Percentiles rank a stretch among this genome's conserved stretches.
Evolutionary conservation across 73 alveolate genomes (phyloP).

Genomic region (Stentor coeruleus): DNA sequence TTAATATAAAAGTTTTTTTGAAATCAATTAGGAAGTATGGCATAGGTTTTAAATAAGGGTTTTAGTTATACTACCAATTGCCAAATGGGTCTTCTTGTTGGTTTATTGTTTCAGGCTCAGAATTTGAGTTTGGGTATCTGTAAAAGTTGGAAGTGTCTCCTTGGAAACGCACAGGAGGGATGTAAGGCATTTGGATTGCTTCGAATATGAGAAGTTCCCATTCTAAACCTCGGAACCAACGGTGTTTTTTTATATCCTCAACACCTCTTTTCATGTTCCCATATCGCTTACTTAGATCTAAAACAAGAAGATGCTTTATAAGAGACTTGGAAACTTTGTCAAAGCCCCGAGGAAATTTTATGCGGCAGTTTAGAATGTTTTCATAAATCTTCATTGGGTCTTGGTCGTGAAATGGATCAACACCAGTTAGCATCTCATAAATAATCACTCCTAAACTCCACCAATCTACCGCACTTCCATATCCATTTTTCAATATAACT

Average conservation of each 20-base stretch:
- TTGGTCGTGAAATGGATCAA: constrained; percentile 73
- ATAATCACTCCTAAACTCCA: constrained; percentile 82
- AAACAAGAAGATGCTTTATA: constrained; percentile 54
- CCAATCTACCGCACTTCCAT: constrained; percentile 96
- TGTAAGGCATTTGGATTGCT: constrained; percentile 76
- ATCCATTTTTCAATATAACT: constrained; percentile 89
- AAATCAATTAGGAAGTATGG: too few species aligned
- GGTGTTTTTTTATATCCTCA: constrained; percentile 76
- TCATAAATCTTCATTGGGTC: constrained; percentile 79
- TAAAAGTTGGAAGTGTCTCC: constrained; percentile 81
- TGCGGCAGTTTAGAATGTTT: constrained; percentile 60
- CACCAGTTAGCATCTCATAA: constrained; percentile 75
- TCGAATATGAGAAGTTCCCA: constrained; percentile 50
- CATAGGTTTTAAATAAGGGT: too few species aligned
- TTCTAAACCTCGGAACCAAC: constrained; percentile 54
- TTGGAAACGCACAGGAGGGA: constrained; percentile 69
- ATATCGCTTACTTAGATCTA: constrained; percentile 57
- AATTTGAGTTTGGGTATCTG: constrained; percentile 79
- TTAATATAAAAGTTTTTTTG: too few species aligned
- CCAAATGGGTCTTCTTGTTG: constrained; percentile 74
- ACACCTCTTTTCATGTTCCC: constrained; percentile 69
- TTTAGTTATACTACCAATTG: too few species aligned
- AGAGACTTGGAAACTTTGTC: constrained; percentile 52
- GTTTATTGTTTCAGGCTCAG: constrained; percentile 52
- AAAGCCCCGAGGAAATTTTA: constrained; percentile 58